A percentile compares a stretch with the other conserved stretches of the same genome.
phyloP scores from a whole-genome alignment of 1,284 basidiomycete species.

The Marasmius oreades region DNA sequence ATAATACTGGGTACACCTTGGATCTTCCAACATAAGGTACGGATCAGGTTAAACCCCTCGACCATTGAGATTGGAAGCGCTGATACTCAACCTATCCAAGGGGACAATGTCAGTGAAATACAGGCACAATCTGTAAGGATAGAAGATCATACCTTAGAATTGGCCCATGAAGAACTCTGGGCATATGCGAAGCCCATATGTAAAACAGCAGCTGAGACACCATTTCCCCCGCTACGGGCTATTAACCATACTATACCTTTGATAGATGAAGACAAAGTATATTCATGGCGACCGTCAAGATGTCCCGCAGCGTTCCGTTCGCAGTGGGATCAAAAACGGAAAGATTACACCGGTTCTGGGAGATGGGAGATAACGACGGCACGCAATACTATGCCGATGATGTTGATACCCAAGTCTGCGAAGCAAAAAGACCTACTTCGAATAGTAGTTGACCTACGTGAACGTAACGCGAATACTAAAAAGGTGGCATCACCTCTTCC shows the following conservation, averaged over 20 bases:
- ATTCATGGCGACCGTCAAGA: constrained; percentile 23
- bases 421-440: constrained; percentile 17
- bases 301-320: constrained; percentile 27
- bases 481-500: constrained; percentile 17
- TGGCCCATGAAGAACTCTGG: constrained; percentile 14
- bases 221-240: constrained; percentile 25
- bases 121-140: constrained; percentile 16
- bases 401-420: constrained; percentile 28
- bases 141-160: constrained; percentile 16
- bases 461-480: constrained; percentile 19
- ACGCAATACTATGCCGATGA: constrained; percentile 31
- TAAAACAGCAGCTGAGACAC: constrained; percentile 20
- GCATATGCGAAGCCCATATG: constrained; percentile 24
- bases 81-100: constrained; percentile 15
- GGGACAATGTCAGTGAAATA: constrained; percentile 17
- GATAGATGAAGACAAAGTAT: constrained; percentile 25
- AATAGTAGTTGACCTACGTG: constrained; percentile 24
- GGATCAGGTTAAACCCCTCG: constrained; percentile 14
- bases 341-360: constrained; percentile 23
- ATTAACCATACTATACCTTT: constrained; percentile 34
- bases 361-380: constrained; percentile 26
- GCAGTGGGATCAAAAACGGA: constrained; percentile 23
- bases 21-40: constrained; percentile 25
- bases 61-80: constrained; percentile 21
- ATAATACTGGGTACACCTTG: constrained; percentile 30